A percentile compares a stretch with the other conserved stretches of the same genome.
These are phyloP conservation scores for Cadophora sp. DNA, from an alignment of 2,329 filamentous ascomycete genomes.

Conservation along the genomic window DNA sequence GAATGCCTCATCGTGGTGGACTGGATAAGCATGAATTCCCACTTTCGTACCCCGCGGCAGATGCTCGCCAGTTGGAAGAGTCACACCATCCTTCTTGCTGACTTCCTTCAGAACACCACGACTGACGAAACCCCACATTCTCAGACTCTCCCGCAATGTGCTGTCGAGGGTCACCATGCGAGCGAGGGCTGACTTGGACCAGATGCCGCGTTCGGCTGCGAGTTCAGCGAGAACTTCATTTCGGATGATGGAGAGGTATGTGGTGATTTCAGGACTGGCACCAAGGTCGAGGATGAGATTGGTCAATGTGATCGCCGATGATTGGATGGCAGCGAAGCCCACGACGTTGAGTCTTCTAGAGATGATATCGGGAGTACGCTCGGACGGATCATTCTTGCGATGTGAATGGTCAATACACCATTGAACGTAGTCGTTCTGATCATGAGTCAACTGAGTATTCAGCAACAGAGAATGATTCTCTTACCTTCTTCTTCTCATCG, in stretches of 20 bases:
- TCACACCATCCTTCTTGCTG: slow-evolving; percentile 51
- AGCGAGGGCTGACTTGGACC: slow-evolving; percentile 49
- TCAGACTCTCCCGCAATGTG: slow-evolving; percentile 51
- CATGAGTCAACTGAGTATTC: slow-evolving; percentile 24
- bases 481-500: slow-evolving; percentile 37
- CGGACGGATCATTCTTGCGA: slow-evolving; percentile 46
- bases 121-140: slow-evolving; percentile 44
- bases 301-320: slow-evolving; percentile 48
- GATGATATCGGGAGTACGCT: slow-evolving; percentile 45
- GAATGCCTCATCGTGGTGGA: slow-evolving; percentile 34
- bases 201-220: slow-evolving; percentile 40
- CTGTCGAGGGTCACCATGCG: slow-evolving; percentile 51
- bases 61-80: slow-evolving; percentile 46
- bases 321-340: slow-evolving; percentile 44
- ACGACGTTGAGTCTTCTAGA: slow-evolving; percentile 35
- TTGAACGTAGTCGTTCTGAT: slow-evolving; percentile 48
- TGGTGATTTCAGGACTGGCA: slow-evolving; percentile 46
- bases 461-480: neutral
- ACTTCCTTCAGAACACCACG: slow-evolving; percentile 42
- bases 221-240: slow-evolving; percentile 47
- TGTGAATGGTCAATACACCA: slow-evolving; percentile 49
- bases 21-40: slow-evolving; percentile 37
- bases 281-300: slow-evolving; percentile 50
- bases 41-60: slow-evolving; percentile 47
- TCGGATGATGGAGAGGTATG: slow-evolving; percentile 48